phyloP scores from a whole-genome alignment of 1,139 yeast species.

The Kodamaea derodonti region DNA sequence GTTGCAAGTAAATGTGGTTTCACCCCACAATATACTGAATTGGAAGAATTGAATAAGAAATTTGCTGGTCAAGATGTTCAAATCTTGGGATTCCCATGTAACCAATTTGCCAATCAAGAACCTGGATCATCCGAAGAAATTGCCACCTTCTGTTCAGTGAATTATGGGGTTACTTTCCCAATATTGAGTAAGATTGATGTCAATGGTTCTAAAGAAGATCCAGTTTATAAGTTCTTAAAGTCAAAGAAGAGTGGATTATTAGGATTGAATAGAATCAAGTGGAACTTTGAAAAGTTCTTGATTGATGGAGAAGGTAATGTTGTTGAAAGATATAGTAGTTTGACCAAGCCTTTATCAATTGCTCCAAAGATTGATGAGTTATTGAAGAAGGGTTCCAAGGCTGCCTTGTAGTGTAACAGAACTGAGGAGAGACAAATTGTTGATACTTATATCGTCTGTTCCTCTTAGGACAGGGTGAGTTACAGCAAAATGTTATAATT shows the following conservation, averaged over 20 bases:
- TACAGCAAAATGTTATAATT: too few relatives aligned
- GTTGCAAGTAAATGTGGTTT: conserved; percentile 92
- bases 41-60: conserved; percentile 78
- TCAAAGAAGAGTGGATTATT: conserved; percentile 39
- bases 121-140: conserved; percentile 43
- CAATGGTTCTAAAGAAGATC: conserved; percentile 77
- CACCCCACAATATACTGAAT: conserved; percentile 75
- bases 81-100: conserved; percentile 83
- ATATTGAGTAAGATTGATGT: conserved; percentile 83
- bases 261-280: conserved; percentile 45
- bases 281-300: conserved; percentile 51
- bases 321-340: conserved; percentile 39
- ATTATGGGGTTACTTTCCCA: conserved; percentile 72
- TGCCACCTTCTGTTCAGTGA: conserved; percentile 36
- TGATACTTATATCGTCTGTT: too few relatives aligned
- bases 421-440: too few relatives aligned
- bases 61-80: conserved; percentile 73
- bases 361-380: conserved; percentile 36
- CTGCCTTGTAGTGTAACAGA: neutral
- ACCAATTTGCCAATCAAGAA: conserved; percentile 61
- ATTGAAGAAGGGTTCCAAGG: conserved; percentile 17
- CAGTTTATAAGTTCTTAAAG: conserved; percentile 78
- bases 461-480: too few relatives aligned
- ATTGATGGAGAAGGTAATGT: conserved; percentile 44
- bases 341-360: conserved; percentile 40